A percentile compares a stretch with the other conserved stretches of the same genome.
Conservation (phyloP, 345 rosid genomes). For the Hirschfeldia incana region DNA sequence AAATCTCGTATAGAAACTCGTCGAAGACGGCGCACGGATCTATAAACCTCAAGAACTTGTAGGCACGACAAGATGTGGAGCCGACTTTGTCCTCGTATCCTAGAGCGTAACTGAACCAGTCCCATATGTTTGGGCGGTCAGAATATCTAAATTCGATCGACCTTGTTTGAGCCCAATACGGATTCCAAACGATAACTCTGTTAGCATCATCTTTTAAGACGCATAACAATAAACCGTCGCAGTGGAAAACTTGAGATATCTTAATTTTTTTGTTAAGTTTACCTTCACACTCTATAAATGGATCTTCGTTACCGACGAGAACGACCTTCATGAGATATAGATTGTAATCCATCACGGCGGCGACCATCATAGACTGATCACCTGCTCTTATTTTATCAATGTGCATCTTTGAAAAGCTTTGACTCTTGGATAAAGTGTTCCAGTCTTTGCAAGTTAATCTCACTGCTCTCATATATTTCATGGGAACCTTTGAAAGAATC, state of each 20-base stretch:
- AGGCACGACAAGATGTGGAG: neutral
- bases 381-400: neutral
- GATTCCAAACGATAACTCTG: neutral
- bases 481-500: neutral
- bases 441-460: neutral
- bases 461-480: neutral
- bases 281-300: neutral
- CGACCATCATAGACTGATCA: neutral
- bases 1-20: neutral
- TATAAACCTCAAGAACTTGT: neutral
- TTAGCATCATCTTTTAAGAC: neutral
- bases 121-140: neutral
- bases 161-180: neutral
- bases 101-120: neutral
- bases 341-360: neutral
- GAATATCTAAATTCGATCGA: neutral
- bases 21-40: neutral
- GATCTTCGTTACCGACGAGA: neutral
- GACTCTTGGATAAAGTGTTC: neutral
- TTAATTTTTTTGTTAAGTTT: neutral
- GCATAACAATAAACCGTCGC: neutral
- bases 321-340: neutral
- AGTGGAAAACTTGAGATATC: neutral
- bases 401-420: neutral
- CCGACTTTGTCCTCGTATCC: neutral